These are phyloP conservation scores for Taxawa tesnikishii DNA, from an alignment of 2,329 filamentous ascomycete species.

Conservation along the genomic window DNA sequence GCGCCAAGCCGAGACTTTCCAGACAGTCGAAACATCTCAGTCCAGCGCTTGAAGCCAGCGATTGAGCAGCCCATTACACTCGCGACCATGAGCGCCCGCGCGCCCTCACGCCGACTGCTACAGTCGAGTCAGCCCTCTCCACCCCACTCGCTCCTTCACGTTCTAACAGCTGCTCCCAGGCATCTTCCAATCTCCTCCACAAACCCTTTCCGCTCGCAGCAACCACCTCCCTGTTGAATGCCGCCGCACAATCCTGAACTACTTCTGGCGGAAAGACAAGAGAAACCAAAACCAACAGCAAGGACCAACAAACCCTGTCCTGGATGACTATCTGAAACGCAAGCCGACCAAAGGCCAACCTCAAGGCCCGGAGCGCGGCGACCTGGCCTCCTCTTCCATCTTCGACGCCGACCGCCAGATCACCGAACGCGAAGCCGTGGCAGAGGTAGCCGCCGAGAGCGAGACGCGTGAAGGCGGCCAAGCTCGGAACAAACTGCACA, in stretches of 20 bases:
- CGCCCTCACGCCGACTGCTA: constrained; percentile 50
- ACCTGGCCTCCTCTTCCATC: constrained; percentile 37
- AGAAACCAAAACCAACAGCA: constrained; percentile 2
- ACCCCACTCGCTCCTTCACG: neutral
- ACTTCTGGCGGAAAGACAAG: constrained; percentile 11
- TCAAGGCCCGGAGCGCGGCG: constrained; percentile 23
- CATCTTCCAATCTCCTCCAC: constrained; percentile 10
- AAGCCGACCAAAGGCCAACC: constrained; percentile 13
- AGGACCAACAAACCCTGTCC: constrained; percentile 41
- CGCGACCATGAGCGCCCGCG: constrained; percentile 49
- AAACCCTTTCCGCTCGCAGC: constrained; percentile 7
- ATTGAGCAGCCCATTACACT: neutral
- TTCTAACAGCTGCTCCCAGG: constrained; percentile 2
- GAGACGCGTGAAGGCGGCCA: constrained; percentile 8
- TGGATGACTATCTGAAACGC: constrained; percentile 43
- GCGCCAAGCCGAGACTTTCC: no score
- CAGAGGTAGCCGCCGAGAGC: constrained; percentile 8
- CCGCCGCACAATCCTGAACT: constrained; percentile 10
- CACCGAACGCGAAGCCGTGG: constrained; percentile 13
- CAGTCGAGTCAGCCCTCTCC: constrained; percentile 40
- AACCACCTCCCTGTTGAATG: constrained; percentile 5
- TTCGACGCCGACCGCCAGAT: constrained; percentile 32
- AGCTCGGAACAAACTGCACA: constrained; percentile 35
- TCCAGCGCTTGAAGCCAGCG: neutral
- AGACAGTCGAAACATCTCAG: no score